Evolutionary conservation across 495 filamentous ascomycete species (phyloP).

Genomic region (Aspergillus bertholletiae): DNA sequence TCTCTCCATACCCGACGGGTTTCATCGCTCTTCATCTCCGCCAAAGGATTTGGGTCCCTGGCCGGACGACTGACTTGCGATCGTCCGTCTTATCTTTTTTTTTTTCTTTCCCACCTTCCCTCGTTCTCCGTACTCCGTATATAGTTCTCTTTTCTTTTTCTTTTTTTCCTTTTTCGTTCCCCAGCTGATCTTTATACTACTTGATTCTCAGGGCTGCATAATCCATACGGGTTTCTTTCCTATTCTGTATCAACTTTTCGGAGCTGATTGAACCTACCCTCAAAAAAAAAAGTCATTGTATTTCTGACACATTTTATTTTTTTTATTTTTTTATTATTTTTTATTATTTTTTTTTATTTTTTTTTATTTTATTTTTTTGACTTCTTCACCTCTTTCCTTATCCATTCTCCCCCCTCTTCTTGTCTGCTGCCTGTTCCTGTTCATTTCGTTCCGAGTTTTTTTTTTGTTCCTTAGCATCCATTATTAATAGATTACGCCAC

Average conservation of each 20-base stretch:
- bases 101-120: not conserved
- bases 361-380: not conserved
- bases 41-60: conserved; percentile 4
- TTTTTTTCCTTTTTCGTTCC: not conserved
- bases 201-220: too few species aligned
- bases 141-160: conserved; percentile 2
- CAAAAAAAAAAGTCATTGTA: too few species aligned
- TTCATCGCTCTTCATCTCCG: conserved; percentile 8
- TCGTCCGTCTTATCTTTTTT: conserved; percentile 3
- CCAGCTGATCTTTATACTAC: not conserved
- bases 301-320: too few species aligned
- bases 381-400: too few species aligned
- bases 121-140: not conserved
- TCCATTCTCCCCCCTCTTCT: too few species aligned
- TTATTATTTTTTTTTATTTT: not conserved
- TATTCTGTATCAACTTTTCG: conserved; percentile 1
- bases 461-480: conserved; percentile 2
- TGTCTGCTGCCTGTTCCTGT: not conserved
- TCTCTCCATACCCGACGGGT: conserved; percentile 20
- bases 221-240: not conserved
- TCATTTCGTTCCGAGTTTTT: not conserved
- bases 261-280: not conserved
- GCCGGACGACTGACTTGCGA: conserved; percentile 2
- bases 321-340: too few species aligned
- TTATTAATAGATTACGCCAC: conserved; percentile 24